These are phyloP conservation scores for Boletus fagicola DNA, from an alignment of 768 basidiomycete species.

Conservation along the genomic window DNA sequence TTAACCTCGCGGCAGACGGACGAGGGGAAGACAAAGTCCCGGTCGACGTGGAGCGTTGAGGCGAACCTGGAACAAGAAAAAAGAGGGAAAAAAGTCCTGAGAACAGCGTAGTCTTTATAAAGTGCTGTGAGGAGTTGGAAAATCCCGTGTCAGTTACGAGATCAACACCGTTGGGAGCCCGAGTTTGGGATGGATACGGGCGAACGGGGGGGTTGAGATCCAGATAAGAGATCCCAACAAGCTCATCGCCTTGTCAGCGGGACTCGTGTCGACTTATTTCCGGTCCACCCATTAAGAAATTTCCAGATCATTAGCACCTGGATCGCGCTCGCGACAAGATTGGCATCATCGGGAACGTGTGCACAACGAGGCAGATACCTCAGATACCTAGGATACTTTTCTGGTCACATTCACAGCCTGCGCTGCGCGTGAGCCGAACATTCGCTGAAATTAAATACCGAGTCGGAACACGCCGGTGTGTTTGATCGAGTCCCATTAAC, in stretches of 20 bases:
- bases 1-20: not conserved
- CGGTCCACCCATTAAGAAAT: conserved; percentile 18
- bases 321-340: conserved; percentile 29
- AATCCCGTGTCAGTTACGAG: conserved; percentile 31
- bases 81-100: conserved; percentile 5
- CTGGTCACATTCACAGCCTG: conserved; percentile 10
- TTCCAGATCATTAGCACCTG: conserved; percentile 13
- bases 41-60: not conserved
- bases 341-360: conserved; percentile 31
- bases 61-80: conserved; percentile 4
- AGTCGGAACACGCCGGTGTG: conserved; percentile 1
- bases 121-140: conserved; percentile 16
- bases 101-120: conserved; percentile 25
- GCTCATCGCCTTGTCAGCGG: conserved; percentile 8
- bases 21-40: not conserved
- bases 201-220: conserved; percentile 14
- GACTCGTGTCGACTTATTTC: conserved; percentile 32
- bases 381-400: conserved; percentile 10
- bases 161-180: conserved; percentile 5
- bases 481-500: conserved; percentile 7
- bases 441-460: conserved; percentile 25
- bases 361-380: conserved; percentile 28
- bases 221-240: conserved; percentile 18
- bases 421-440: conserved; percentile 8
- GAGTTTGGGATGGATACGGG: not conserved